Base-by-base conservation (phyloP, 805 yeast species). In the Naumovozyma baii region DNA sequence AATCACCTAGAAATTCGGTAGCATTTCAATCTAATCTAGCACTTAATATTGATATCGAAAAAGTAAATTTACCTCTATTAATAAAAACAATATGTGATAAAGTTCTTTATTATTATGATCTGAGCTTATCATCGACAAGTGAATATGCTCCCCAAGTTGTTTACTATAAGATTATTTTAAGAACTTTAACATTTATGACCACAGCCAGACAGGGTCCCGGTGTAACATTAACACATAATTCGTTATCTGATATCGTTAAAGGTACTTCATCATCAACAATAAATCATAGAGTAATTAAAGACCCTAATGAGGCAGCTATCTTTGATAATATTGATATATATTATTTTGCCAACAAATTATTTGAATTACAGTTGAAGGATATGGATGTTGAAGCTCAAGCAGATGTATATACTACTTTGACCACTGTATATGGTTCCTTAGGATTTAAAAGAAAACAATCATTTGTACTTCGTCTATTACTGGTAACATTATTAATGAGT, bases 121-220 rank as follows among this genome's bases (percentile, higher is more conserved):
- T 63, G 31, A 78, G 90, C 30, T 65, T 74, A 4, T 56, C 66
- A 31, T 78, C 73, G 40, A 68, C 71, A 7, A 85, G 78, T 40
- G 95, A 90, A 47, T 74, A 74, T 47, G 88, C 81, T 0, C 96
- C 97, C 0, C 90, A 80, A 43, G 60, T 81, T 1, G 87, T 87
- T 0, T 83, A 77, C 46, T 76, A 82, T 33, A 95, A 86, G 47
- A 69, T 80, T 2, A 65, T 83, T 2, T 48, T 87, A 25, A 68
- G 96, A 43, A 73, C 70, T 38, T 62, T 79, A 17, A 76, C 76
- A 40, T 70, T 83, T 38, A 71, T 82, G 70, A 68, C 80, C 1
- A 56, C 67, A 8, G 57, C 77, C 3, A 68, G 68, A 44, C 53
- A 70, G 2, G 26, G 10, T 7, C 10, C 26, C 10, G 72, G 74